phyloP scores from a whole-genome alignment of 768 basidiomycete genomes.

The Tephrocybe sp. region DNA sequence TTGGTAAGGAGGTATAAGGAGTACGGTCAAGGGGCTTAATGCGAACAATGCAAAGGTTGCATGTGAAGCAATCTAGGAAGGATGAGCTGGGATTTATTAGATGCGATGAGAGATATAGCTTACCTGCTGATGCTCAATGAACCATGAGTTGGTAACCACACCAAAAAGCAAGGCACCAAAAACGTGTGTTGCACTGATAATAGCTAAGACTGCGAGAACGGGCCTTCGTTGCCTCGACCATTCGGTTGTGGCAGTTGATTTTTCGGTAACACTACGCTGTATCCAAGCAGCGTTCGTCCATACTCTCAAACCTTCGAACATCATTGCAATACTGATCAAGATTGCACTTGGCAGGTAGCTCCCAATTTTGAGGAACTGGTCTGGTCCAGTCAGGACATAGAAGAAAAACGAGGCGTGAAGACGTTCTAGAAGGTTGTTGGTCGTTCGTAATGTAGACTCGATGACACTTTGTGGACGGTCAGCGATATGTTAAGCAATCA shows the following conservation, averaged over 20 bases:
- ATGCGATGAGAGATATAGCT: slow-evolving; percentile 9
- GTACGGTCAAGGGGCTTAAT: slow-evolving; percentile 29
- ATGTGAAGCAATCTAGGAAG: slow-evolving; percentile 20
- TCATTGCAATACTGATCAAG: slow-evolving; percentile 79
- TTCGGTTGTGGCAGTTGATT: slow-evolving; percentile 16
- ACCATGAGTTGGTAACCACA: slow-evolving; percentile 42
- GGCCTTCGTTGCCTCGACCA: slow-evolving; percentile 54
- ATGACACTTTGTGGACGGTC: slow-evolving; percentile 48
- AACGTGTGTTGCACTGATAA: slow-evolving; percentile 55
- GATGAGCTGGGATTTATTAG: not conserved
- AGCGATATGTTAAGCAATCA: slow-evolving; percentile 9
- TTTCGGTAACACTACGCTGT: slow-evolving; percentile 17
- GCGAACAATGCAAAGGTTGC: slow-evolving; percentile 28
- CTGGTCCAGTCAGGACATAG: slow-evolving; percentile 68
- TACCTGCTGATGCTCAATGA: slow-evolving; percentile 41
- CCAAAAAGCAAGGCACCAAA: slow-evolving; percentile 53
- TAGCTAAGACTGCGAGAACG: slow-evolving; percentile 48
- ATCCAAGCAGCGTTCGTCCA: slow-evolving; percentile 72
- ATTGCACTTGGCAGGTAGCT: slow-evolving; percentile 87
- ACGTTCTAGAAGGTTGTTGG: slow-evolving; percentile 93
- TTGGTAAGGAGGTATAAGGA: slow-evolving; percentile 24
- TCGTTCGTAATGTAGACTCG: slow-evolving; percentile 85
- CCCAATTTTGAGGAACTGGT: slow-evolving; percentile 84
- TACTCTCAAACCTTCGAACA: slow-evolving; percentile 73
- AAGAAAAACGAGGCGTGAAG: slow-evolving; percentile 98